Evolutionary conservation across 2,329 filamentous ascomycete genomes (phyloP).

Genomic region (Clonostachys byssicola): DNA sequence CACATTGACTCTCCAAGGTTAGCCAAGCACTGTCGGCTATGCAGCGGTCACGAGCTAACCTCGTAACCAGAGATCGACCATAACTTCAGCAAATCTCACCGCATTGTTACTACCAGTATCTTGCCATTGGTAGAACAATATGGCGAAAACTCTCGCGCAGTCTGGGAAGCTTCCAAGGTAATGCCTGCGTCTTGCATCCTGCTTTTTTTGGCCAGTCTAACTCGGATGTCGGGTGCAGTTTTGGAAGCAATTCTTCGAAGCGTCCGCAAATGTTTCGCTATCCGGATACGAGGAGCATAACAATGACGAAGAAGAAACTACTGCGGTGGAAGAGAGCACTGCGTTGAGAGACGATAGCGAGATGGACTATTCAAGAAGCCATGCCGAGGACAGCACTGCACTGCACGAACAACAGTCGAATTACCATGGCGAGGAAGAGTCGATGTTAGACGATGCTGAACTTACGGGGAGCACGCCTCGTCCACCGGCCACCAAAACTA

Average conservation of each 20-base stretch:
- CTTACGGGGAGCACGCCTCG: conserved; percentile 67
- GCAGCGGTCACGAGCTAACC: background rate
- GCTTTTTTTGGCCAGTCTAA: too few species aligned
- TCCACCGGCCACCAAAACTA: conserved; percentile 45
- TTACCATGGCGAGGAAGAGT: conserved; percentile 45
- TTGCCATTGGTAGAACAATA: conserved; percentile 93
- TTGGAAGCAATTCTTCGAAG: conserved; percentile 99
- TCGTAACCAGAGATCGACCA: conserved; percentile 79
- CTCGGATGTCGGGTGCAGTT: conserved; percentile 52
- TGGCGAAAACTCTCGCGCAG: conserved; percentile 84
- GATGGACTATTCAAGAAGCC: conserved; percentile 39
- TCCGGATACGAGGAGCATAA: conserved; percentile 87
- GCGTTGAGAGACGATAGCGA: conserved; percentile 53
- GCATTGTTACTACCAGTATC: conserved; percentile 92
- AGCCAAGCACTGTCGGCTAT: conserved; percentile 6
- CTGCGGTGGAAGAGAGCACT: conserved; percentile 43
- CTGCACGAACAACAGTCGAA: conserved; percentile 14
- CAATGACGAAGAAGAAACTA: conserved; percentile 62
- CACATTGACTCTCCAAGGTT: conserved; percentile 89
- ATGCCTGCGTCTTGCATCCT: background rate
- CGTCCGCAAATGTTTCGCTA: conserved; percentile 93
- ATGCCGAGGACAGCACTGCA: conserved; percentile 30
- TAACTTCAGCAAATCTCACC: conserved; percentile 95
- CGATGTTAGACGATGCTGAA: conserved; percentile 61
- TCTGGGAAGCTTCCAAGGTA: conserved; percentile 97